These are phyloP conservation scores for Meripilus lineatus DNA, from an alignment of 1,284 basidiomycete genomes.

Conservation along the genomic window DNA sequence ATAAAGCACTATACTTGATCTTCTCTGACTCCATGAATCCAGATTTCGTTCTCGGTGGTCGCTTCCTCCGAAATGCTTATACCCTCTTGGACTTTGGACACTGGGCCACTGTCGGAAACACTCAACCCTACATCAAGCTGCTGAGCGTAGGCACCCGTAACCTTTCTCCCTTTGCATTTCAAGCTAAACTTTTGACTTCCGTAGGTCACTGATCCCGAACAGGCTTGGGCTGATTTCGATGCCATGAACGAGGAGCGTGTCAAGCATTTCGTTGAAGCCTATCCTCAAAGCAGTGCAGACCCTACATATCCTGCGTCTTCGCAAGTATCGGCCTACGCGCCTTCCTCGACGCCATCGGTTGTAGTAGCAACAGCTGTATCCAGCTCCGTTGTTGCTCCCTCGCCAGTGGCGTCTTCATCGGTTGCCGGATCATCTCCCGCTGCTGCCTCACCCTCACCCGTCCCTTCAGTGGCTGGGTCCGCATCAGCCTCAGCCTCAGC, in stretches of 20 bases:
- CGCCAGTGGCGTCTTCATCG: no score
- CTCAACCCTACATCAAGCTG: slow-evolving; percentile 11
- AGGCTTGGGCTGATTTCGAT: neutral
- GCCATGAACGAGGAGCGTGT: neutral
- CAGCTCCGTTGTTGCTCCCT: no score
- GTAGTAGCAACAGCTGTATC: no score
- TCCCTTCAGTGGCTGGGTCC: no score
- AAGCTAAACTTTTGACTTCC: neutral
- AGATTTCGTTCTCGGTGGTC: slow-evolving; percentile 13
- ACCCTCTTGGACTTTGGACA: slow-evolving; percentile 12
- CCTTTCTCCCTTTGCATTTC: neutral
- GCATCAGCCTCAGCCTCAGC: no score
- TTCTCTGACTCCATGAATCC: neutral
- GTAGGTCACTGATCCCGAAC: slow-evolving; percentile 3
- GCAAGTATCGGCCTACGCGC: no score
- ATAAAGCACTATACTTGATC: neutral
- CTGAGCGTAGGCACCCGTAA: slow-evolving; percentile 12
- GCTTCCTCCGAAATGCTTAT: slow-evolving; percentile 13
- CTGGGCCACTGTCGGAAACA: slow-evolving; percentile 3
- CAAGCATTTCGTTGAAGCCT: no score
- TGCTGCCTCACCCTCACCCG: no score
- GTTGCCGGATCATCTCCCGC: no score
- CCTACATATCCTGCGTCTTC: no score
- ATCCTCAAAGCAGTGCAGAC: no score
- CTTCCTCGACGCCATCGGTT: no score